Percentiles rank a stretch among this genome's conserved stretches.
Conservation (phyloP, 2,329 filamentous ascomycete genomes). For the Hyphodiscus sp. region DNA sequence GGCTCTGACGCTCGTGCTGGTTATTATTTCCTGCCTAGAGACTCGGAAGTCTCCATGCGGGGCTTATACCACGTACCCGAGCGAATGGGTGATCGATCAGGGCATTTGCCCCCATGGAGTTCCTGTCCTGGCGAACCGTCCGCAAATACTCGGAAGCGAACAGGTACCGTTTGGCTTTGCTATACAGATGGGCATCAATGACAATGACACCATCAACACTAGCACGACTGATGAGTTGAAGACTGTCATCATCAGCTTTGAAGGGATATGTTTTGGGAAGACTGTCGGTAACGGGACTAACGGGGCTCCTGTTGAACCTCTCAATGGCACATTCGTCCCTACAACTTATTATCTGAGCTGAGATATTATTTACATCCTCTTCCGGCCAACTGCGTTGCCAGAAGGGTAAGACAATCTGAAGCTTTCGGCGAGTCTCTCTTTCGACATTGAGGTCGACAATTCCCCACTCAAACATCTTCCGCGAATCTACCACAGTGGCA, state of each 20-base stretch:
- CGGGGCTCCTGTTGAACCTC: background rate
- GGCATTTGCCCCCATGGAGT: background rate
- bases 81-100: background rate
- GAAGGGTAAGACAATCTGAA: background rate
- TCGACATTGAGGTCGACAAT: background rate
- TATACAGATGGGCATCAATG: background rate
- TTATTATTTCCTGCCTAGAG: constrained; percentile 18
- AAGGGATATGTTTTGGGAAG: background rate
- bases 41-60: constrained; percentile 20
- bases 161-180: background rate
- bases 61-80: constrained; percentile 23
- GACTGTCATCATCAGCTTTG: background rate
- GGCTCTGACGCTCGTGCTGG: background rate
- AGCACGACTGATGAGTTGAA: background rate
- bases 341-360: background rate
- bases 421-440: background rate
- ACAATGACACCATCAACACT: background rate
- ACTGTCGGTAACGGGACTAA: background rate
- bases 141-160: background rate
- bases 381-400: background rate
- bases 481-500: background rate
- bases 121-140: background rate
- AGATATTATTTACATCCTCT: background rate
- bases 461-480: background rate
- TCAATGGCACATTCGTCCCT: background rate